Base-by-base conservation (phyloP, 2,329 filamentous ascomycete species). In the Cordyceps javanica region DNA sequence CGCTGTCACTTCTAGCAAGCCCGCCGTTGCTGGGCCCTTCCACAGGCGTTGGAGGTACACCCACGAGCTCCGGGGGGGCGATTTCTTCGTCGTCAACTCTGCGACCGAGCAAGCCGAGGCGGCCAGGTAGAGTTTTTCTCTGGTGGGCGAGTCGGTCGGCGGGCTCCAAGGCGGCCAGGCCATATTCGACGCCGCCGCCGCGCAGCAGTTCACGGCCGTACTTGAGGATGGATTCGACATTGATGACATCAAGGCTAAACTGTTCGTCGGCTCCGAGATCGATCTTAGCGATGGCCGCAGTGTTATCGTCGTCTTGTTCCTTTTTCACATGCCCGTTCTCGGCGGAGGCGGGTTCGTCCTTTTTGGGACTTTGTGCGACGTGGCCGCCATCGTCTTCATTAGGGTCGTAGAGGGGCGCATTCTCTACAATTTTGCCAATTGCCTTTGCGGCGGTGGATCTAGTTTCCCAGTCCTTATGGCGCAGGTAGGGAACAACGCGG, bases 381-480 rank as follows among this genome's bases (percentile, higher is more conserved):
- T 93, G 89, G 60, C 86, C 87, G 21, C 81, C 80, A 67, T 97
- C 38, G 59, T 86, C 87, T 21, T 81, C 81, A 67, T 97, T 97
- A 1, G 94, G 95, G 66, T 97, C 91, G 70, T 94, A 96, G 45
- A 82, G 76, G 56, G 91, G 86, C 1, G 92, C 91, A 77, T 97
- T 89, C 59, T 93, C 87, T 61, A 96, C 87, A 63, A 99, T 97
- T 66, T 93, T 91, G 59, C 93, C 93, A 59, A 99, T 87, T 21
- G 94, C 94, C 73, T 93, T 96, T 64, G 93, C 91, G 48, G 95
- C 89, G 55, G 94, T 95, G 60, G 88, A 92, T 64, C 95, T 82
- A 26, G 94, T 99, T 69, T 99, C 94, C 94, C 94, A 99, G 69
- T 92, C 93, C 71, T 93, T 96, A 65, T 94, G 93, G 59, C 90